phyloP scores from a whole-genome alignment of 805 yeast species.

The Metschnikowia bowlesiae region DNA sequence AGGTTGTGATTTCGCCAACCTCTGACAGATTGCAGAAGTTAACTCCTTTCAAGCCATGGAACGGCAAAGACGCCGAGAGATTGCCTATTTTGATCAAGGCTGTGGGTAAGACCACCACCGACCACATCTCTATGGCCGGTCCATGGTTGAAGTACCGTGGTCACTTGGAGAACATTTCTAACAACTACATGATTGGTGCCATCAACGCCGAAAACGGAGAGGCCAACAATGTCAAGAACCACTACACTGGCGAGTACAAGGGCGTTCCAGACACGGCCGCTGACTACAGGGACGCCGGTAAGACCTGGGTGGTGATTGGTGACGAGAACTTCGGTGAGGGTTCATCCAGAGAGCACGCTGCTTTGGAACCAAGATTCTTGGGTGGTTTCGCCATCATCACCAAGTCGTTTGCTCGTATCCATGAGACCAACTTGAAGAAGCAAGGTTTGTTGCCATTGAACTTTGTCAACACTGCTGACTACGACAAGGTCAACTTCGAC shows the following conservation, averaged over 20 bases:
- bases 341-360: slow-evolving; percentile 99
- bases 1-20: slow-evolving; percentile 76
- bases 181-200: slow-evolving; percentile 99
- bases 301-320: slow-evolving; percentile 96
- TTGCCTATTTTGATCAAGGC: slow-evolving; percentile 96
- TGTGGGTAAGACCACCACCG: slow-evolving; percentile 97
- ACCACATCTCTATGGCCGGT: slow-evolving; percentile 99
- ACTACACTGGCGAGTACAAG: slow-evolving; percentile 82
- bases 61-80: slow-evolving; percentile 85
- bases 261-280: slow-evolving; percentile 98
- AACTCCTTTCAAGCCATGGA: slow-evolving; percentile 93
- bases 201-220: slow-evolving; percentile 93
- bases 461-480: slow-evolving; percentile 83
- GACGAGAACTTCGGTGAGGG: slow-evolving; percentile 99
- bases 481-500: slow-evolving; percentile 87
- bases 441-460: slow-evolving; percentile 98
- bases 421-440: slow-evolving; percentile 99
- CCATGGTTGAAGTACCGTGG: slow-evolving; percentile 99
- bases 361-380: slow-evolving; percentile 97
- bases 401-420: slow-evolving; percentile 97
- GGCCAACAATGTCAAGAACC: slow-evolving; percentile 88
- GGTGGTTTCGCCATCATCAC: slow-evolving; percentile 98
- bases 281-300: slow-evolving; percentile 89
- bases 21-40: slow-evolving; percentile 95
- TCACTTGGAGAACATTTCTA: slow-evolving; percentile 96